Conservation (phyloP, 305 asterid species). For the Stenogyne calaminthoides region DNA sequence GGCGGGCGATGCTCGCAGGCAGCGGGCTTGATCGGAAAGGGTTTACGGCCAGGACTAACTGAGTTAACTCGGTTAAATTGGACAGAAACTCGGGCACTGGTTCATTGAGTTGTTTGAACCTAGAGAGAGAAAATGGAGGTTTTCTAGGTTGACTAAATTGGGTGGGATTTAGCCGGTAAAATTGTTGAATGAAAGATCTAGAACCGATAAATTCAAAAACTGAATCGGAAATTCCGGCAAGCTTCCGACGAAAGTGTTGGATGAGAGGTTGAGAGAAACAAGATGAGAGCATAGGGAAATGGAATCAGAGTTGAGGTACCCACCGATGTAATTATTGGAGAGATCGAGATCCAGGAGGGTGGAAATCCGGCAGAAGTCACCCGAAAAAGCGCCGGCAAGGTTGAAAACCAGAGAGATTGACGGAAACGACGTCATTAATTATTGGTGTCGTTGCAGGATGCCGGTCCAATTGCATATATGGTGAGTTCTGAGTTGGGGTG, state of each 20-base stretch:
- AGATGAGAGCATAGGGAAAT: slow-evolving; percentile 73
- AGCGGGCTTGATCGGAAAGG: slow-evolving; percentile 54
- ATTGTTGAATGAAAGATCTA: slow-evolving; percentile 63
- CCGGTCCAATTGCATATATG: slow-evolving; percentile 93
- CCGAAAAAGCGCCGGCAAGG: slow-evolving; percentile 64
- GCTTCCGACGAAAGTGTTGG: slow-evolving; percentile 57
- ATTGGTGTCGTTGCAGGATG: slow-evolving; percentile 45
- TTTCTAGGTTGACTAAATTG: slow-evolving; percentile 51
- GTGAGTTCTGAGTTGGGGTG: slow-evolving; percentile 43
- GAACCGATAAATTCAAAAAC: slow-evolving; percentile 52
- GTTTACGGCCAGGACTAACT: slow-evolving; percentile 50
- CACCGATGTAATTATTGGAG: slow-evolving; percentile 50
- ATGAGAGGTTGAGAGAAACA: slow-evolving; percentile 46
- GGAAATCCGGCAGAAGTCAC: slow-evolving; percentile 72
- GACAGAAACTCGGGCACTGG: slow-evolving; percentile 67
- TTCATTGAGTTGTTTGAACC: slow-evolving; percentile 59
- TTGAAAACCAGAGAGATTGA: slow-evolving; percentile 47
- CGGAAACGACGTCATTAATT: slow-evolving; percentile 52
- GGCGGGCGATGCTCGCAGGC: slow-evolving; percentile 63
- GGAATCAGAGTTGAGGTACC: slow-evolving; percentile 43
- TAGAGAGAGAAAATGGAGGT: slow-evolving; percentile 49
- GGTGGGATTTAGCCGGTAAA: slow-evolving; percentile 71
- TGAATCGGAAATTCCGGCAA: slow-evolving; percentile 54
- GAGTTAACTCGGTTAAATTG: slow-evolving; percentile 64
- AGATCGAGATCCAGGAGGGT: slow-evolving; percentile 59